These are phyloP conservation scores for Hyaloperonospora arabidopsidis DNA, from an alignment of 352 stramenopile genomes.

Conservation along the genomic window DNA sequence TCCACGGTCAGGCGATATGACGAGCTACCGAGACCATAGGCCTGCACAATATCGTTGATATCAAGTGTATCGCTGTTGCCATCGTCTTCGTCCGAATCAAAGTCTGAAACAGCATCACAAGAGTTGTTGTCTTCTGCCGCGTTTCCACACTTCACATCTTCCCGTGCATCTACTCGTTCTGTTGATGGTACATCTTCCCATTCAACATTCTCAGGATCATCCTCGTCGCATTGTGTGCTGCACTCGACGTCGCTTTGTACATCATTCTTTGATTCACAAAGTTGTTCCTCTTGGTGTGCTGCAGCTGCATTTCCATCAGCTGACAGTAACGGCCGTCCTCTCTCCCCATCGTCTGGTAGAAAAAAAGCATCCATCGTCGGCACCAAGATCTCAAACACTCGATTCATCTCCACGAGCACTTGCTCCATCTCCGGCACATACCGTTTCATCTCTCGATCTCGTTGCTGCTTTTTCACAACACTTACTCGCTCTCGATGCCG, in stretches of 20 bases:
- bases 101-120: not conserved
- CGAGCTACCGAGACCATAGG: conserved; percentile 66
- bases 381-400: conserved; percentile 67
- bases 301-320: not conserved
- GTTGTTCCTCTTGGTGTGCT: not conserved
- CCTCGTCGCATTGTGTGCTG: conserved; percentile 5
- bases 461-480: conserved; percentile 23
- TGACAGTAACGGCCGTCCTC: not conserved
- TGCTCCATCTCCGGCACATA: conserved; percentile 57
- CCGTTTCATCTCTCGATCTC: conserved; percentile 40
- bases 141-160: conserved; percentile 21
- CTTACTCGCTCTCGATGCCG: conserved; percentile 19
- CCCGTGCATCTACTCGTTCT: conserved; percentile 4
- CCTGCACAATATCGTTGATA: conserved; percentile 72
- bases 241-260: not conserved
- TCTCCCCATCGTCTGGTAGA: conserved; percentile 8
- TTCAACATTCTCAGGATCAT: conserved; percentile 18
- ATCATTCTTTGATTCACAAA: not conserved
- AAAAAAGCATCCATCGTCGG: conserved; percentile 64
- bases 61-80: conserved; percentile 36
- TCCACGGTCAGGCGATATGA: conserved; percentile 69
- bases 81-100: conserved; percentile 7
- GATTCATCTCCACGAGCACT: conserved; percentile 59
- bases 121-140: conserved; percentile 8
- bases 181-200: conserved; percentile 22